Evolutionary conservation across 306 rosid genomes (phyloP).

Genomic region (Cercis canadensis): DNA sequence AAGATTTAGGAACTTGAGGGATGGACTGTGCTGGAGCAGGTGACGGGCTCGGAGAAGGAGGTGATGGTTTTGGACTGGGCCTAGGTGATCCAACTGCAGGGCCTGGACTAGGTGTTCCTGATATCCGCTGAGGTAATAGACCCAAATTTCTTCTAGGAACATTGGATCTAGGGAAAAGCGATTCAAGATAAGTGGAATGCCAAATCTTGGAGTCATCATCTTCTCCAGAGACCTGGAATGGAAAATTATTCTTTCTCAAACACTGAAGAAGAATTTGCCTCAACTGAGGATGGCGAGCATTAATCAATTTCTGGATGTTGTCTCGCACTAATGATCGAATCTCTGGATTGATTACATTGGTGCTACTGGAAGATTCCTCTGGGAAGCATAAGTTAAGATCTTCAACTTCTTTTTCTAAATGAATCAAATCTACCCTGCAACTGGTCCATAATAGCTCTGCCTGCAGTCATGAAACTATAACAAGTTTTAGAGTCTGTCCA

Average conservation of each 20-base stretch:
- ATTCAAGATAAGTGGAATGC: slow-evolving; percentile 45
- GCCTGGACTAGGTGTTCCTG: slow-evolving; percentile 41
- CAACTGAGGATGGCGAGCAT: slow-evolving; percentile 55
- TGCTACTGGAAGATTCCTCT: slow-evolving; percentile 40
- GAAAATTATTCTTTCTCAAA: slow-evolving; percentile 52
- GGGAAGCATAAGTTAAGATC: slow-evolving; percentile 53
- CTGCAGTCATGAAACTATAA: slow-evolving; percentile 59
- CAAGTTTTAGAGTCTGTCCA: slow-evolving; percentile 42
- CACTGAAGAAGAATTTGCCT: slow-evolving; percentile 66
- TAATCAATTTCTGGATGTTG: slow-evolving; percentile 52
- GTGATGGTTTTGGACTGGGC: slow-evolving; percentile 35
- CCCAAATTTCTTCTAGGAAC: slow-evolving; percentile 68
- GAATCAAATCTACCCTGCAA: slow-evolving; percentile 69
- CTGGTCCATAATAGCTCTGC: slow-evolving; percentile 63
- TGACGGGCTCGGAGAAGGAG: too few relatives aligned
- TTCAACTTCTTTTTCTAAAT: slow-evolving; percentile 50
- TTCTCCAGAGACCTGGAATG: slow-evolving; percentile 53
- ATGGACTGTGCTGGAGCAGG: slow-evolving; percentile 38
- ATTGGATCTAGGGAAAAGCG: slow-evolving; percentile 44
- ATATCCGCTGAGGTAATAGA: slow-evolving; percentile 32
- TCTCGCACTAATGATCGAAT: slow-evolving; percentile 45
- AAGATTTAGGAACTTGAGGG: slow-evolving; percentile 25
- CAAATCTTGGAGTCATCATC: slow-evolving; percentile 56
- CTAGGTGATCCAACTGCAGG: slow-evolving; percentile 39
- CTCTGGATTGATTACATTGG: slow-evolving; percentile 43